phyloP scores from a whole-genome alignment of 2,329 filamentous ascomycete genomes.

The Aspergillus pseudoviridinutans region DNA sequence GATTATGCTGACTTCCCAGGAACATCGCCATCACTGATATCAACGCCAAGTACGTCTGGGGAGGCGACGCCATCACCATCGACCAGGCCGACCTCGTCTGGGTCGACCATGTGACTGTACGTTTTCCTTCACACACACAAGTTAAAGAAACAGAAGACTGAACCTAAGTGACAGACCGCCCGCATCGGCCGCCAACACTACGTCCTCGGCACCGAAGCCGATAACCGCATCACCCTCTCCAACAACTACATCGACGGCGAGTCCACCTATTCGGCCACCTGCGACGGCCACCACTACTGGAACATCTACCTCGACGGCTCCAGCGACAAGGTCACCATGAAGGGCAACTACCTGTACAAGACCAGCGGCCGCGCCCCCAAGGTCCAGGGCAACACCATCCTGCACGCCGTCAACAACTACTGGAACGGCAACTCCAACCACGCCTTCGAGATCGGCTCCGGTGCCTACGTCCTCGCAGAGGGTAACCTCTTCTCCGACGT shows the following conservation, averaged over 20 bases:
- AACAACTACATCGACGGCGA: slow-evolving; percentile 57
- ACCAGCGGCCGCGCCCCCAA: slow-evolving; percentile 57
- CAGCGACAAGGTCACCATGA: slow-evolving; percentile 55
- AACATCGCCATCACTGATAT: slow-evolving; percentile 55
- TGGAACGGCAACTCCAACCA: slow-evolving; percentile 54
- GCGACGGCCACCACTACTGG: slow-evolving; percentile 60
- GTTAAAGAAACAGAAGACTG: not conserved
- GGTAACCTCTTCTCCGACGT: slow-evolving; percentile 58
- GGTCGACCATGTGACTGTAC: slow-evolving; percentile 49
- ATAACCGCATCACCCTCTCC: slow-evolving; percentile 56
- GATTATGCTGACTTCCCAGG: not conserved
- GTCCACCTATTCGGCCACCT: slow-evolving; percentile 53
- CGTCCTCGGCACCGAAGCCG: slow-evolving; percentile 52
- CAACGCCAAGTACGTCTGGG: slow-evolving; percentile 59
- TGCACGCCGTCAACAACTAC: slow-evolving; percentile 60
- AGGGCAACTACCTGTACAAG: slow-evolving; percentile 60
- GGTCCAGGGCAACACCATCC: slow-evolving; percentile 52
- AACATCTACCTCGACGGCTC: slow-evolving; percentile 54
- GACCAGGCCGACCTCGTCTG: slow-evolving; percentile 42
- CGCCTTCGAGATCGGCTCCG: slow-evolving; percentile 52
- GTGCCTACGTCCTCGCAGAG: slow-evolving; percentile 50
- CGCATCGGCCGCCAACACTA: slow-evolving; percentile 59
- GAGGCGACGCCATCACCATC: slow-evolving; percentile 55
- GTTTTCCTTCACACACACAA: not conserved
- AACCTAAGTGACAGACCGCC: slow-evolving; percentile 41